Percentiles rank a stretch among this genome's conserved stretches.
These are phyloP conservation scores for Debaryomyces subglobosus DNA, from an alignment of 1,139 yeast genomes.

Conservation along the genomic window DNA sequence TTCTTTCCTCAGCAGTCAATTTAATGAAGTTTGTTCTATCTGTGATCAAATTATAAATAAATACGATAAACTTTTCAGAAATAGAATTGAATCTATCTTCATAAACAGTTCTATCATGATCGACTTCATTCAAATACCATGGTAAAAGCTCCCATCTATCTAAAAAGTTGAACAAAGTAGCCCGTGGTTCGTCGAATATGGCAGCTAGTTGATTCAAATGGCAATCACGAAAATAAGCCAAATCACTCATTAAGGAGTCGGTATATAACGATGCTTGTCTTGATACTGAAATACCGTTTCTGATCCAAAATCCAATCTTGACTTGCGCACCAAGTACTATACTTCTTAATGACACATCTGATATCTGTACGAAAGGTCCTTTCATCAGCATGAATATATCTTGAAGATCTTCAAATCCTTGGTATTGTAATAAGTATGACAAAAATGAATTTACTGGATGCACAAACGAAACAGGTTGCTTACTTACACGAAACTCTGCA, in stretches of 20 bases:
- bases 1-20: slow-evolving; percentile 27
- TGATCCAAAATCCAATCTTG: slow-evolving; percentile 82
- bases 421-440: slow-evolving; percentile 41
- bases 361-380: slow-evolving; percentile 41
- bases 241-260: slow-evolving; percentile 38
- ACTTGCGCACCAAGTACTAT: slow-evolving; percentile 75
- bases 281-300: slow-evolving; percentile 68
- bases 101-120: slow-evolving; percentile 48
- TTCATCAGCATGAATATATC: slow-evolving; percentile 19
- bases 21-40: slow-evolving; percentile 53
- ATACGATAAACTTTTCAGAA: slow-evolving; percentile 55
- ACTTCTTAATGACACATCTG: slow-evolving; percentile 62
- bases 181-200: slow-evolving; percentile 45
- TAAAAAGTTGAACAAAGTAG: slow-evolving; percentile 49
- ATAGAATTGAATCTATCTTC: slow-evolving; percentile 59
- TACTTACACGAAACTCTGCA: slow-evolving; percentile 48
- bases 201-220: slow-evolving; percentile 60
- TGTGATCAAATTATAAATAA: slow-evolving; percentile 58
- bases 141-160: slow-evolving; percentile 63
- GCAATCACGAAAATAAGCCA: slow-evolving; percentile 49
- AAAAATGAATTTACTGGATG: slow-evolving; percentile 62
- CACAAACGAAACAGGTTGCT: slow-evolving; percentile 54
- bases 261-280: slow-evolving; percentile 47
- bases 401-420: slow-evolving; percentile 26
- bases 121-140: slow-evolving; percentile 51